Percentiles rank a stretch among this genome's conserved stretches.
Conservation (phyloP, 371 early-diverging fungal genomes). For the Apophysomyces trapeziformis region DNA sequence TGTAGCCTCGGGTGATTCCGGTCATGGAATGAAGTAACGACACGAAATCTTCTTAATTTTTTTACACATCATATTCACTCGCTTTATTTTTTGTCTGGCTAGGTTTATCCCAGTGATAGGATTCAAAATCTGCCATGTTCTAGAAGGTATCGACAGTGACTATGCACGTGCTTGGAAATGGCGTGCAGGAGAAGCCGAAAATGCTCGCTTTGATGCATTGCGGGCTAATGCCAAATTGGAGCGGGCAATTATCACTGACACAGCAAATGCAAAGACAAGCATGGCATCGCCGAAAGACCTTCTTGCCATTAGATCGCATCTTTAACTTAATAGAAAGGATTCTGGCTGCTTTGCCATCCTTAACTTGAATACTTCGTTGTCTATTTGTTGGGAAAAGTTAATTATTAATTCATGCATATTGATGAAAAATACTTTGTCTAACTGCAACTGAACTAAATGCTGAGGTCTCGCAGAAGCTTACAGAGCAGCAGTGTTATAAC, state of each 20-base stretch:
- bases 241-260: neutral
- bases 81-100: neutral
- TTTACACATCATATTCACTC: neutral
- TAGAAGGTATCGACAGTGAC: slow-evolving; percentile 34
- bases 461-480: too few species aligned
- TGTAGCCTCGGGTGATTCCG: slow-evolving; percentile 53
- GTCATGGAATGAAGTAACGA: slow-evolving; percentile 55
- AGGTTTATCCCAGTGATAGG: slow-evolving; percentile 41
- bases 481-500: too few species aligned
- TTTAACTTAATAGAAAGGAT: neutral
- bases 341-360: too few species aligned
- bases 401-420: too few species aligned
- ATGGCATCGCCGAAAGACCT: neutral
- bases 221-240: neutral
- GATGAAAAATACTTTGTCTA: too few species aligned
- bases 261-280: neutral
- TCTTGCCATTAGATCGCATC: neutral
- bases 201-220: neutral
- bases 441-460: too few species aligned
- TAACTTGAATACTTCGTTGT: neutral
- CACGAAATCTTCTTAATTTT: neutral
- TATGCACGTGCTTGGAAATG: slow-evolving; percentile 35
- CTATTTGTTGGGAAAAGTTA: too few species aligned
- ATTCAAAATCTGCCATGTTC: slow-evolving; percentile 31
- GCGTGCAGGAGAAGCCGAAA: slow-evolving; percentile 12